Evolutionary conservation across 352 stramenopile genomes (phyloP).

Genomic region (Phytopythium delawarense): DNA sequence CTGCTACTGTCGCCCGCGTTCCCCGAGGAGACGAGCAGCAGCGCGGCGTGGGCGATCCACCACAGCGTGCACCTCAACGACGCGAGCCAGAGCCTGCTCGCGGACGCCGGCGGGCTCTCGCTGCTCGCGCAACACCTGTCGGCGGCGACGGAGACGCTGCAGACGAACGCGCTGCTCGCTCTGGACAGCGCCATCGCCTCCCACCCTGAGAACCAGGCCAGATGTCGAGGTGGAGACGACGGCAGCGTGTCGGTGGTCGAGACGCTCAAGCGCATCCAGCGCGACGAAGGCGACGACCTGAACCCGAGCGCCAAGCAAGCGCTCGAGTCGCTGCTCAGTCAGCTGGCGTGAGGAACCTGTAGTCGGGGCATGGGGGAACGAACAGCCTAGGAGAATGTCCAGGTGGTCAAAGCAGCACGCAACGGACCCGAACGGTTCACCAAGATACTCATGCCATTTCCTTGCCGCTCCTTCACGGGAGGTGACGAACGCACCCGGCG

Average conservation of each 20-base stretch:
- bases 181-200: conserved; percentile 50
- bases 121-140: conserved; percentile 53
- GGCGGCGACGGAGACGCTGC: conserved; percentile 38
- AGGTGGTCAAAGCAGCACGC: neutral
- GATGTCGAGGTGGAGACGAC: conserved; percentile 30
- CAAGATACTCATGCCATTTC: neutral
- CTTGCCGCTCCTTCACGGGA: neutral
- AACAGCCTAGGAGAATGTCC: neutral
- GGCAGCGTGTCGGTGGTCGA: conserved; percentile 18
- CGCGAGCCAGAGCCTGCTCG: conserved; percentile 54
- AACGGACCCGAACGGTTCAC: neutral
- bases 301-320: conserved; percentile 50
- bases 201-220: conserved; percentile 45
- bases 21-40: conserved; percentile 60
- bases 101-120: conserved; percentile 50
- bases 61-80: conserved; percentile 61
- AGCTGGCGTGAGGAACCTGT: conserved; percentile 17
- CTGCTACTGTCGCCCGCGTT: conserved; percentile 60
- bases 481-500: neutral
- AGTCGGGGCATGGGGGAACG: too few relatives aligned
- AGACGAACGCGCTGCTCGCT: conserved; percentile 67
- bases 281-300: conserved; percentile 43
- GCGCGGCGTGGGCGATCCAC: conserved; percentile 74
- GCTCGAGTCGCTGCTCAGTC: conserved; percentile 36
- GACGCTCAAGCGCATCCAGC: conserved; percentile 36